These are phyloP conservation scores for Penicillium samsonianum DNA, from an alignment of 495 filamentous ascomycete species.

Conservation along the genomic window DNA sequence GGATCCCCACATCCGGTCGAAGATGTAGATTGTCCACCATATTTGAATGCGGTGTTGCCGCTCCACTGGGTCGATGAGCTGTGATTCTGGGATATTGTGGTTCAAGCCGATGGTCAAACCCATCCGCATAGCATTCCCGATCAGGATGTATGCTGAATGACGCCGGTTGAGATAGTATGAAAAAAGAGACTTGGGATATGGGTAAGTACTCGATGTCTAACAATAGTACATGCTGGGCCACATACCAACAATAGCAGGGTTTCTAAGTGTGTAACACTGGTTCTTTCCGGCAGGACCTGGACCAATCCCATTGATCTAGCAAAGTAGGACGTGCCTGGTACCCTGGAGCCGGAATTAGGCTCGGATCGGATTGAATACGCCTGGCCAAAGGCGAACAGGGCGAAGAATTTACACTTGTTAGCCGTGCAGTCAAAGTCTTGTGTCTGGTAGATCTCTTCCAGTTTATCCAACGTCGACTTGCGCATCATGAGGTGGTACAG, in stretches of 20 bases:
- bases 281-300: conserved; percentile 45
- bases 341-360: conserved; percentile 34
- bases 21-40: conserved; percentile 53
- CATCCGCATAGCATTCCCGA: conserved; percentile 46
- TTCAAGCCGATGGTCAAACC: conserved; percentile 47
- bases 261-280: conserved; percentile 46
- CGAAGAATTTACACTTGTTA: conserved; percentile 49
- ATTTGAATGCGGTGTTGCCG: conserved; percentile 48
- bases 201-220: not conserved
- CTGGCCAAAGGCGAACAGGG: conserved; percentile 47
- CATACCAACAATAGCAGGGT: conserved; percentile 43
- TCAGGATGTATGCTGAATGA: conserved; percentile 44
- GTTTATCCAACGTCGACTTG: conserved; percentile 44
- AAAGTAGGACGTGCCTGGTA: conserved; percentile 49
- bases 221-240: not conserved
- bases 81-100: conserved; percentile 50
- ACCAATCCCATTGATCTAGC: conserved; percentile 44
- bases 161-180: conserved; percentile 50
- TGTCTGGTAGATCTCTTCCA: conserved; percentile 46
- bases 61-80: conserved; percentile 45
- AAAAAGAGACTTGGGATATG: conserved; percentile 37
- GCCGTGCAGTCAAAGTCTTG: conserved; percentile 36
- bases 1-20: conserved; percentile 51
- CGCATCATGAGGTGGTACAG: conserved; percentile 47
- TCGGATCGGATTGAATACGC: conserved; percentile 44